Percentiles rank a stretch among this genome's conserved stretches.
Conservation (phyloP, 345 rosid species). For the Kandelia obovata region DNA sequence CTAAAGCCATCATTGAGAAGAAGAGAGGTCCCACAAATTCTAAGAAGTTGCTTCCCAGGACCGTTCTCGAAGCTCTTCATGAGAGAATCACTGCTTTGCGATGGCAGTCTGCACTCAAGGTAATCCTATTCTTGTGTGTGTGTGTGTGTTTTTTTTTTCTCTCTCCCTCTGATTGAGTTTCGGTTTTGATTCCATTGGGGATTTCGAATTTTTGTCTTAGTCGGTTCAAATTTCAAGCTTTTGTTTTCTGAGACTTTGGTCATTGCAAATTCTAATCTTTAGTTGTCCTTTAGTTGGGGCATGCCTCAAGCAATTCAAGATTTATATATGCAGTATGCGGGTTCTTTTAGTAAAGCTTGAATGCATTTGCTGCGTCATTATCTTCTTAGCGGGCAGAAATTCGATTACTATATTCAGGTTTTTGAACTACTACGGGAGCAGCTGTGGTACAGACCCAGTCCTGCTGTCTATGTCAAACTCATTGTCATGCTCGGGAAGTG, state of each 20-base stretch:
- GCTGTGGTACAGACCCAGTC: conserved; percentile 74
- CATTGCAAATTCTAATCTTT: too few species aligned
- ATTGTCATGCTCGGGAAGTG: conserved; percentile 94
- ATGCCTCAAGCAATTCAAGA: too few species aligned
- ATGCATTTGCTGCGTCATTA: background rate
- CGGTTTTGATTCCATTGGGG: background rate
- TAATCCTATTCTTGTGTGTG: background rate
- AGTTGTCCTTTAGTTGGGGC: too few species aligned
- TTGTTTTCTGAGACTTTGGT: too few species aligned
- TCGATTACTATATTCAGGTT: conserved; percentile 42
- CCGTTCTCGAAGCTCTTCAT: conserved; percentile 83
- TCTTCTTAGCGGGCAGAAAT: background rate
- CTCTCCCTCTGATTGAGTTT: background rate
- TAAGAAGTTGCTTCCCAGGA: conserved; percentile 67
- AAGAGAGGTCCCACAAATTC: conserved; percentile 64
- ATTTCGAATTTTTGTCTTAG: background rate
- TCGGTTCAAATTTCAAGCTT: too few species aligned
- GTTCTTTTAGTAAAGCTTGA: too few species aligned
- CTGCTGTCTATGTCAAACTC: conserved; percentile 66
- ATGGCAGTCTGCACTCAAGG: conserved; percentile 95
- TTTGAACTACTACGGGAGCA: conserved; percentile 75
- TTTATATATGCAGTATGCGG: too few species aligned
- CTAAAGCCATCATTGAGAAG: conserved; percentile 73
- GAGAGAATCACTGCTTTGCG: conserved; percentile 80
- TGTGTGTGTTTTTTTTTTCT: background rate